These are phyloP conservation scores for Pecoramyces ruminantium DNA, from an alignment of 192 early-diverging fungal genomes.

Conservation along the genomic window DNA sequence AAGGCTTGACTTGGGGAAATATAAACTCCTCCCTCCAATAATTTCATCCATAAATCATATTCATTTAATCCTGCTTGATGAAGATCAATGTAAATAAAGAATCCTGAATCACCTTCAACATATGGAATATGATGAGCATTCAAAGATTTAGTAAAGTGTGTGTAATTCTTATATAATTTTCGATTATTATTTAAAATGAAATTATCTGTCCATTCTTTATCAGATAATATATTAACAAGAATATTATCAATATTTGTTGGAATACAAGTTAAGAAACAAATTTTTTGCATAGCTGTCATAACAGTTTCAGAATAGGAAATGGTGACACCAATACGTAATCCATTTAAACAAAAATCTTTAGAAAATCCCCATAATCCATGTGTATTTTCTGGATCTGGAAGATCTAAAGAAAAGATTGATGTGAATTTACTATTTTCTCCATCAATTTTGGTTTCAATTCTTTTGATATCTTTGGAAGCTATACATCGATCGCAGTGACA, in stretches of 20 bases:
- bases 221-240: conserved; percentile 30
- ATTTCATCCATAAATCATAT: background rate
- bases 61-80: background rate
- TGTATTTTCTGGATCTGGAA: conserved; percentile 40
- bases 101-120: conserved; percentile 43
- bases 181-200: conserved; percentile 41
- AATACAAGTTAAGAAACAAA: conserved; percentile 35
- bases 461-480: background rate
- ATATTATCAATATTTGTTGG: conserved; percentile 38
- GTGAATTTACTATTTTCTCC: conserved; percentile 27
- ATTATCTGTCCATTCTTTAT: conserved; percentile 30
- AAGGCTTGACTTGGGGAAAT: background rate
- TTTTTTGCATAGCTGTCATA: background rate
- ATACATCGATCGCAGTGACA: background rate
- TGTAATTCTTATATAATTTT: conserved; percentile 32
- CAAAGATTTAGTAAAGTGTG: conserved; percentile 15
- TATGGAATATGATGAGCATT: conserved; percentile 24
- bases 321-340: background rate
- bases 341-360: conserved; percentile 59
- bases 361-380: conserved; percentile 64
- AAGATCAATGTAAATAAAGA: conserved; percentile 55
- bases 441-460: background rate
- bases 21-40: background rate
- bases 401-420: conserved; percentile 34
- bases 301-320: background rate